Percentiles rank a stretch among this genome's conserved stretches.
Evolutionary conservation across 2,329 filamentous ascomycete genomes (phyloP).

Genomic region (Arachnomyces sp.): DNA sequence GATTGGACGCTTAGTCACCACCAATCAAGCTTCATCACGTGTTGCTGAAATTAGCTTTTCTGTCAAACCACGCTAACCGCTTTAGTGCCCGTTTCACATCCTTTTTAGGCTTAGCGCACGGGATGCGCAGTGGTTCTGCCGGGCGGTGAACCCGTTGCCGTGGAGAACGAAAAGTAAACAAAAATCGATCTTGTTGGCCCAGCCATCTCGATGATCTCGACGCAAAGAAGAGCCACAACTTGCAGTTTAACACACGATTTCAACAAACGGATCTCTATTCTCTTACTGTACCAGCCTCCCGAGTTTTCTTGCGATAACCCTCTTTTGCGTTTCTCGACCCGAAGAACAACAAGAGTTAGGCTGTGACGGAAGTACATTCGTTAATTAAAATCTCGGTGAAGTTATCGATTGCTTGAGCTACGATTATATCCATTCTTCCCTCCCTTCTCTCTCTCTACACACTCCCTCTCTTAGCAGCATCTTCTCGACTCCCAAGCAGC

Average conservation of each 20-base stretch:
- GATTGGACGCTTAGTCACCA: not conserved
- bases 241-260: too few relatives aligned
- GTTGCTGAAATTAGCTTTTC: too few relatives aligned
- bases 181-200: slow-evolving; percentile 28
- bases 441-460: slow-evolving; percentile 20
- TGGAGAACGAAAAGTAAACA: slow-evolving; percentile 33
- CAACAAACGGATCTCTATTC: not conserved
- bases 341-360: not conserved
- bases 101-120: slow-evolving; percentile 6
- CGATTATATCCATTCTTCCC: slow-evolving; percentile 24
- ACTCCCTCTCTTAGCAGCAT: slow-evolving; percentile 8
- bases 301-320: slow-evolving; percentile 6
- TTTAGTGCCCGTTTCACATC: not conserved
- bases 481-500: not conserved
- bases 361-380: too few relatives aligned
- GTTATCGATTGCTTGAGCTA: slow-evolving; percentile 25
- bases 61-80: too few relatives aligned
- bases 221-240: too few relatives aligned
- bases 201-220: slow-evolving; percentile 23
- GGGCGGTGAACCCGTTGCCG: slow-evolving; percentile 30
- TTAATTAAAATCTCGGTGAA: slow-evolving; percentile 10
- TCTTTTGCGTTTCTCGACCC: not conserved
- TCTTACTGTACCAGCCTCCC: slow-evolving; percentile 11
- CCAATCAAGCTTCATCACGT: not conserved
- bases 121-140: slow-evolving; percentile 13